These are phyloP conservation scores for Ogataea corticis DNA, from an alignment of 805 yeast species.

Conservation along the genomic window DNA sequence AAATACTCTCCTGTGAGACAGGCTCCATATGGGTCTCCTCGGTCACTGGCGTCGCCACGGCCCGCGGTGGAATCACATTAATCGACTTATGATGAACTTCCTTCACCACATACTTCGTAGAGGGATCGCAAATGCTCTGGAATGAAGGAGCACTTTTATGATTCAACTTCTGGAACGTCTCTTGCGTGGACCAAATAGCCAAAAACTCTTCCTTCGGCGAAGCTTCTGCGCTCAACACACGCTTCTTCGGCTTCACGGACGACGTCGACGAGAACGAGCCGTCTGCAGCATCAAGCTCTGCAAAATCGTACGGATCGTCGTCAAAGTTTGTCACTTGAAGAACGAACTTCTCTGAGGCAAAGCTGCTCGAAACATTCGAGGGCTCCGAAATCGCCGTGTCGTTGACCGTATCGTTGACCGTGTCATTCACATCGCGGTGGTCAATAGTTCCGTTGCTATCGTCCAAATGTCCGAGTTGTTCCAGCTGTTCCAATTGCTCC, in stretches of 20 bases:
- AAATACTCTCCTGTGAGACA: too few species aligned
- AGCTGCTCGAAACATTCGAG: slow-evolving; percentile 26
- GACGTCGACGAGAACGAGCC: slow-evolving; percentile 32
- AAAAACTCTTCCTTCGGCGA: slow-evolving; percentile 31
- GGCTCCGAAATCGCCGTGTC: slow-evolving; percentile 12
- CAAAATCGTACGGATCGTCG: slow-evolving; percentile 40
- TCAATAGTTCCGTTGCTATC: slow-evolving; percentile 17
- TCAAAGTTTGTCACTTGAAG: slow-evolving; percentile 41
- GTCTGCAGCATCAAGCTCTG: slow-evolving; percentile 26
- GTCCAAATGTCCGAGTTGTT: too few species aligned
- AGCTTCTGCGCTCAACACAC: slow-evolving; percentile 27
- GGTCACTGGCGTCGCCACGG: too few species aligned
- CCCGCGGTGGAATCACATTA: slow-evolving; percentile 18
- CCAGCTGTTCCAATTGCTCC: neutral
- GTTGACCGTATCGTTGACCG: slow-evolving; percentile 12
- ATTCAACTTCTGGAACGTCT: slow-evolving; percentile 21
- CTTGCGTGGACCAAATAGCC: slow-evolving; percentile 38
- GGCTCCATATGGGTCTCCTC: too few species aligned
- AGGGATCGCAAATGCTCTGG: slow-evolving; percentile 32
- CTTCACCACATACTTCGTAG: slow-evolving; percentile 19
- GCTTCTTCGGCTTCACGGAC: slow-evolving; percentile 6
- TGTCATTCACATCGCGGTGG: slow-evolving; percentile 9
- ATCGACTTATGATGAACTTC: slow-evolving; percentile 25
- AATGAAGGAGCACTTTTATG: slow-evolving; percentile 21
- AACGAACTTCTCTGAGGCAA: slow-evolving; percentile 26